A percentile compares a stretch with the other conserved stretches of the same genome.
Evolutionary conservation across 2,329 filamentous ascomycete species (phyloP).

Genomic region (Phialemonium atrogriseum): DNA sequence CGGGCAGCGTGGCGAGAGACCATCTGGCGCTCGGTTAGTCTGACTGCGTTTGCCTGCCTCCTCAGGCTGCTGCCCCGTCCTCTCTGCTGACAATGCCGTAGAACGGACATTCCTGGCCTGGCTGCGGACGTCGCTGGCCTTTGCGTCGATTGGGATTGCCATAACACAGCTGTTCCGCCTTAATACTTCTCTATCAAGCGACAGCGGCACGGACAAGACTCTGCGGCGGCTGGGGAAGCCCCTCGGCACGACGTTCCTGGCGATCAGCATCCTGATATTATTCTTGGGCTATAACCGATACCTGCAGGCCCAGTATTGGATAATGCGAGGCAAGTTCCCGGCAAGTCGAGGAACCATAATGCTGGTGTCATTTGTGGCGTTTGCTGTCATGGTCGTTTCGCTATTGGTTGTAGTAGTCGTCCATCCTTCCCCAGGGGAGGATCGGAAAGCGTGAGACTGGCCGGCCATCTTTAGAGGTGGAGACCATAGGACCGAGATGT

Average conservation of each 20-base stretch:
- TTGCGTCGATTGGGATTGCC: constrained; percentile 75
- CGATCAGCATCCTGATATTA: constrained; percentile 65
- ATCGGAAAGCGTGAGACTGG: no score
- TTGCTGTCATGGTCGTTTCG: constrained; percentile 52
- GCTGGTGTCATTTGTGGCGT: constrained; percentile 57
- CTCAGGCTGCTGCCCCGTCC: not conserved
- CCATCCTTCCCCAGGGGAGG: constrained; percentile 18
- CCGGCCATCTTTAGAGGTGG: no score
- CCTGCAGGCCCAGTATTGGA: constrained; percentile 70
- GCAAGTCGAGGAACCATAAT: constrained; percentile 69
- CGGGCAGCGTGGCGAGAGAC: constrained; percentile 74
- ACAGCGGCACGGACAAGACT: constrained; percentile 22
- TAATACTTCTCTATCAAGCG: constrained; percentile 52
- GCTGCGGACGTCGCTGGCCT: constrained; percentile 74
- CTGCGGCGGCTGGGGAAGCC: constrained; percentile 63
- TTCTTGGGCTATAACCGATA: constrained; percentile 72
- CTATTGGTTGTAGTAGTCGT: constrained; percentile 52
- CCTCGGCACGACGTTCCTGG: constrained; percentile 68
- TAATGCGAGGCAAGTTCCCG: constrained; percentile 72
- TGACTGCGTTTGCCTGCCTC: constrained; percentile 1
- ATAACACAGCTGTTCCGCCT: constrained; percentile 80
- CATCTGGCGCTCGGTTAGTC: constrained; percentile 66
- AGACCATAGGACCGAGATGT: no score
- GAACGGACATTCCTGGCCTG: constrained; percentile 81
- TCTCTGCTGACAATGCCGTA: constrained; percentile 22